Evolutionary conservation across 2,329 filamentous ascomycete genomes (phyloP).

Genomic region (Fusarium humuli): DNA sequence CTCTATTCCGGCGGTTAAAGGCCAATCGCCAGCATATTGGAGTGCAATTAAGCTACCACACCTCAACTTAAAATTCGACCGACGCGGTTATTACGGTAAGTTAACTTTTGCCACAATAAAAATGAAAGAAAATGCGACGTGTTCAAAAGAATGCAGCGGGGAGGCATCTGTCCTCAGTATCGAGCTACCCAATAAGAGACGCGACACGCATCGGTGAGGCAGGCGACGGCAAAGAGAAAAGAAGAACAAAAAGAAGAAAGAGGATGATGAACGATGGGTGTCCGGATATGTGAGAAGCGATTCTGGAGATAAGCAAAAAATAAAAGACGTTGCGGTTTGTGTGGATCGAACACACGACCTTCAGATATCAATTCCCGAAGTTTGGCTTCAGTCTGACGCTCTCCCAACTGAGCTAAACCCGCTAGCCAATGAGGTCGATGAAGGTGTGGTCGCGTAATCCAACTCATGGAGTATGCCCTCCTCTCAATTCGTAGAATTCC

Average conservation of each 20-base stretch:
- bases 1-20: not conserved
- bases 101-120: not conserved
- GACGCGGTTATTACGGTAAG: accelerated
- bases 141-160: not conserved
- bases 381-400: slow-evolving; percentile 35
- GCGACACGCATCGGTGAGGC: not conserved
- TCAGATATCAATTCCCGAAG: slow-evolving; percentile 27
- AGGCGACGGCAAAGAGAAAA: no score
- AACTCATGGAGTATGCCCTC: no score
- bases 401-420: slow-evolving; percentile 38
- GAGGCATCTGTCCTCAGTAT: not conserved
- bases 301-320: not conserved
- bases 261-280: no score
- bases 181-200: not conserved
- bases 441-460: not conserved
- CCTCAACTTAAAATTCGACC: not conserved
- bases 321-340: slow-evolving; percentile 13
- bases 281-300: no score
- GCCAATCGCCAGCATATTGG: not conserved
- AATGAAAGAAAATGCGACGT: not conserved
- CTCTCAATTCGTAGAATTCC: no score
- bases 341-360: slow-evolving; percentile 37
- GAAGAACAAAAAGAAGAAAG: no score
- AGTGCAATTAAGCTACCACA: not conserved
- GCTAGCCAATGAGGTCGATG: slow-evolving; percentile 11